Evolutionary conservation across 345 rosid species (phyloP).

Genomic region (Pistacia vera): DNA sequence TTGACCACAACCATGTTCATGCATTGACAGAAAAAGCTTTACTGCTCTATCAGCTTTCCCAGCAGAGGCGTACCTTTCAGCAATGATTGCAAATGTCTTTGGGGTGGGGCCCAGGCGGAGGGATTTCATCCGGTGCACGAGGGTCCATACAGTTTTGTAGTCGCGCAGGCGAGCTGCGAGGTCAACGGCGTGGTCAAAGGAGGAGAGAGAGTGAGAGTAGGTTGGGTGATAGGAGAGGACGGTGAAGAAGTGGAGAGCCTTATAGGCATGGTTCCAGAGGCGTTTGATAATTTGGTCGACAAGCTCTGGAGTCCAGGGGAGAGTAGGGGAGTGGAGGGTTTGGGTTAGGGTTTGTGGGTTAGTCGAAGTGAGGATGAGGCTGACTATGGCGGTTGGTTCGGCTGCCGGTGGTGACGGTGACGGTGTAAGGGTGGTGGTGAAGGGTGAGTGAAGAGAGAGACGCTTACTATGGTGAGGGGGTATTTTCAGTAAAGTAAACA

Average conservation of each 20-base stretch:
- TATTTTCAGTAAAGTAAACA: background rate
- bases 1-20: slow-evolving; percentile 74
- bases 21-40: slow-evolving; percentile 77
- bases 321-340: slow-evolving; percentile 42
- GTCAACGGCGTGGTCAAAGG: slow-evolving; percentile 86
- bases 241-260: slow-evolving; percentile 77
- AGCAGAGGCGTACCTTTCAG: slow-evolving; percentile 70
- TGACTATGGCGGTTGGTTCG: slow-evolving; percentile 32
- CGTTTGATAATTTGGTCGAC: slow-evolving; percentile 68
- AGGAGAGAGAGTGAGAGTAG: slow-evolving; percentile 57
- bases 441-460: background rate
- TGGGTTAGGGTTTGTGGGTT: slow-evolving; percentile 35
- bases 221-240: slow-evolving; percentile 52
- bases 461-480: background rate
- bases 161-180: slow-evolving; percentile 77
- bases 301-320: slow-evolving; percentile 63
- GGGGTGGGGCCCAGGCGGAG: slow-evolving; percentile 67
- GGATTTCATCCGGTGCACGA: slow-evolving; percentile 72
- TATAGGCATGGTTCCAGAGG: slow-evolving; percentile 87
- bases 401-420: slow-evolving; percentile 19
- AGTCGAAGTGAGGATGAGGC: slow-evolving; percentile 44
- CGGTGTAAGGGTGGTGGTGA: slow-evolving; percentile 24
- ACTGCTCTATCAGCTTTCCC: slow-evolving; percentile 81
- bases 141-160: slow-evolving; percentile 47
- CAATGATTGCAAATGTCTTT: slow-evolving; percentile 67